Evolutionary conservation across 1,284 basidiomycete species (phyloP).

Genomic region (Stygiomarasmius scandens): DNA sequence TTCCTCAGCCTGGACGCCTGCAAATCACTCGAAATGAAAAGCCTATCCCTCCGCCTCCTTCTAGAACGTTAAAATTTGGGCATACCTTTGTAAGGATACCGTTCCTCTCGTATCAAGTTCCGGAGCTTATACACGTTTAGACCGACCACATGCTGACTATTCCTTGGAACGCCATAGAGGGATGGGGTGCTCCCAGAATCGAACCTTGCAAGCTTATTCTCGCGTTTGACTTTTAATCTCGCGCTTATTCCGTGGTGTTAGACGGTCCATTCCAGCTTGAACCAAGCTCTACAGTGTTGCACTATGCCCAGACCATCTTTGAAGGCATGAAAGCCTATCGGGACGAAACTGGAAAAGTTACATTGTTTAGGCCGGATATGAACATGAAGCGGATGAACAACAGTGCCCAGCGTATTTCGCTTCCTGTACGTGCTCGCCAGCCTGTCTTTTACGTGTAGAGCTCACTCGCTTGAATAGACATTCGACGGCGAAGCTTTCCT

Average conservation of each 20-base stretch:
- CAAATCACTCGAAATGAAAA: slow-evolving; percentile 49
- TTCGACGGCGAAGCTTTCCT: slow-evolving; percentile 84
- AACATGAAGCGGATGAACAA: slow-evolving; percentile 95
- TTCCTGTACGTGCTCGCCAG: slow-evolving; percentile 55
- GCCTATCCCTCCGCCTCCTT: slow-evolving; percentile 56
- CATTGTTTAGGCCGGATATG: slow-evolving; percentile 96
- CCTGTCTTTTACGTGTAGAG: neutral
- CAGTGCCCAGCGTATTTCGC: slow-evolving; percentile 72
- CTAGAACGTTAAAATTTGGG: slow-evolving; percentile 65
- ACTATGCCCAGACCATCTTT: slow-evolving; percentile 91
- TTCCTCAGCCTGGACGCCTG: slow-evolving; percentile 34
- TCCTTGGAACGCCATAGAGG: slow-evolving; percentile 72
- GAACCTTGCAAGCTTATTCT: slow-evolving; percentile 67
- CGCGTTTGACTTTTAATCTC: no score
- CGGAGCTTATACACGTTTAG: slow-evolving; percentile 35
- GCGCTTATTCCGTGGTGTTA: no score
- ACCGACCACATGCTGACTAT: slow-evolving; percentile 95
- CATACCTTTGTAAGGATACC: slow-evolving; percentile 63
- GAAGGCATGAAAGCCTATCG: slow-evolving; percentile 98
- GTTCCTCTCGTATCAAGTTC: slow-evolving; percentile 1
- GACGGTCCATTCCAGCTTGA: slow-evolving; percentile 78
- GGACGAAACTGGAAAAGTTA: slow-evolving; percentile 76
- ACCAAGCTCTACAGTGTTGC: slow-evolving; percentile 88
- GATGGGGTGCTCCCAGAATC: slow-evolving; percentile 87
- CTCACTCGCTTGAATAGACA: slow-evolving; percentile 44